These are phyloP conservation scores for Rhododendron griersonianum DNA, from an alignment of 148 eudicot genomes.

Conservation along the genomic window DNA sequence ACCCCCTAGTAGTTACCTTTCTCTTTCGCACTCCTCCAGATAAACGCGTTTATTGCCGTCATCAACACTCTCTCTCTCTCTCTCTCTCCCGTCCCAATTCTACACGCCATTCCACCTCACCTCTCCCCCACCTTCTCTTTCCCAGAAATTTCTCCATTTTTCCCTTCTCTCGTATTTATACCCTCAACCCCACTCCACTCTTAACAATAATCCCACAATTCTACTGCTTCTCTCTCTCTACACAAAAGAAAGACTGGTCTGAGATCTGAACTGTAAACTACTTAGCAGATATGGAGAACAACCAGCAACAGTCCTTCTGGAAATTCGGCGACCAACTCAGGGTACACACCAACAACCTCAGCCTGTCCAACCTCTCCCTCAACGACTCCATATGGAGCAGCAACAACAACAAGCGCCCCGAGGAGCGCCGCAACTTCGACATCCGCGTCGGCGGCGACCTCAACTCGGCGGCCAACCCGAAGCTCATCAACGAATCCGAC, in stretches of 20 bases:
- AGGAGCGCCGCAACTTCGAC: slow-evolving; percentile 69
- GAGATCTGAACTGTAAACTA: not conserved
- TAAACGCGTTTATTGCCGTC: not conserved
- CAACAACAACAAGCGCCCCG: slow-evolving; percentile 42
- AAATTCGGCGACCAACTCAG: slow-evolving; percentile 95
- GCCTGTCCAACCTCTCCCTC: slow-evolving; percentile 59
- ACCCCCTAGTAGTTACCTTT: not conserved
- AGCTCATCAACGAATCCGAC: slow-evolving; percentile 7
- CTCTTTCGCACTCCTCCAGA: not conserved
- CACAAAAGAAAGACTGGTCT: not conserved
- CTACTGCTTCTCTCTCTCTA: no score
- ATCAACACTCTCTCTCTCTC: not conserved
- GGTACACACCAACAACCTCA: slow-evolving; percentile 51
- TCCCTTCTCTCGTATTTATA: not conserved
- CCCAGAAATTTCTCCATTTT: slow-evolving; percentile 54
- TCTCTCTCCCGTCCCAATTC: slow-evolving; percentile 7
- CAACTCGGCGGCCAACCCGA: slow-evolving; percentile 1
- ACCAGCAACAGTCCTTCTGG: slow-evolving; percentile 56
- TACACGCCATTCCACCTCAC: slow-evolving; percentile 47
- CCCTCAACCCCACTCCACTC: not conserved
- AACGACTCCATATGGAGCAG: slow-evolving; percentile 95
- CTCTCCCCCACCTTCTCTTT: slow-evolving; percentile 12
- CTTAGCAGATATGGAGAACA: slow-evolving; percentile 39
- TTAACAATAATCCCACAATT: not conserved
- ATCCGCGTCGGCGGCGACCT: slow-evolving; percentile 53